Conservation (phyloP, 2,329 filamentous ascomycete genomes). For the Pseudogymnoascus sp. region DNA sequence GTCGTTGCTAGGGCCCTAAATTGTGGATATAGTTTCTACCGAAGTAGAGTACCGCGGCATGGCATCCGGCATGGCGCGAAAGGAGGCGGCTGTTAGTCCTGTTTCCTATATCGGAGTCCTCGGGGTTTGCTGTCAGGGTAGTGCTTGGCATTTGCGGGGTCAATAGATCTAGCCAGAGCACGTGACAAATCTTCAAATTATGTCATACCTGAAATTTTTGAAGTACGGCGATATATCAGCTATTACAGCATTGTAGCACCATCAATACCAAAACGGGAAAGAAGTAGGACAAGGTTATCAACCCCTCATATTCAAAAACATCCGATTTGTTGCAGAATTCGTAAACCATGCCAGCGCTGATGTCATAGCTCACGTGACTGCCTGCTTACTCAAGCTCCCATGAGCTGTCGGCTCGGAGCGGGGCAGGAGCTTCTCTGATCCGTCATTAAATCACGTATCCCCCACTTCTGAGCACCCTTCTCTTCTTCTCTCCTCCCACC, state of each 20-base stretch:
- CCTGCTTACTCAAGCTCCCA: slow-evolving; percentile 1
- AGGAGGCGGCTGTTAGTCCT: neutral
- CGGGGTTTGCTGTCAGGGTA: neutral
- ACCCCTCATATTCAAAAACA: neutral
- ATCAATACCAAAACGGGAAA: neutral
- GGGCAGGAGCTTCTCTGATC: slow-evolving; percentile 6
- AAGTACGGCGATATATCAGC: neutral
- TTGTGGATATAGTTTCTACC: neutral
- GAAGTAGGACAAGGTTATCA: neutral
- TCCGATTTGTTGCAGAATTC: neutral
- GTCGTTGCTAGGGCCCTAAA: neutral
- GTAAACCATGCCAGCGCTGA: neutral
- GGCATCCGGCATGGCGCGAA: neutral
- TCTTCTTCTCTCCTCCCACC: slow-evolving; percentile 1
- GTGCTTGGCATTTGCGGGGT: slow-evolving; percentile 2
- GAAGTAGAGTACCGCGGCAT: neutral
- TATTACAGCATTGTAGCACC: neutral
- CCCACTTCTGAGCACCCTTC: slow-evolving; percentile 1
- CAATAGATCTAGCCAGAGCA: neutral
- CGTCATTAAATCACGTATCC: slow-evolving; percentile 4
- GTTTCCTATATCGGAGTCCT: slow-evolving; percentile 1
- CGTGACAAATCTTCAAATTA: neutral
- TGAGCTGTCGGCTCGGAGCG: slow-evolving; percentile 5
- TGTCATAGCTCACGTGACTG: neutral
- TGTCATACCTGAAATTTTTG: neutral